phyloP scores from a whole-genome alignment of 495 filamentous ascomycete genomes.

The Xylaria nigripes region DNA sequence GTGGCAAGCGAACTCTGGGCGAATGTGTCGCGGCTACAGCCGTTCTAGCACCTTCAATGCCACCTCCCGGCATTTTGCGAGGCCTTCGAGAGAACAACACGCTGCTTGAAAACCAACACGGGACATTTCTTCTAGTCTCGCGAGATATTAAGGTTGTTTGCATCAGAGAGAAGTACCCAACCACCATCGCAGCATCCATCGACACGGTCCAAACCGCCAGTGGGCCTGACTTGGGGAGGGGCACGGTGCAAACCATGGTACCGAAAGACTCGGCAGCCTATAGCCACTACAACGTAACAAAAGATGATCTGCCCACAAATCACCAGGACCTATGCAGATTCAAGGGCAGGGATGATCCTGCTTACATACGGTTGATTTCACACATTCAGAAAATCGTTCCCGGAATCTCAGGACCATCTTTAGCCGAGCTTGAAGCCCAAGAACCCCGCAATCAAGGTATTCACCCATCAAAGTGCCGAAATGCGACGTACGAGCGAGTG shows the following conservation, averaged over 20 bases:
- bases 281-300: constrained; percentile 22
- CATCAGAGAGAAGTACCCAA: constrained; percentile 21
- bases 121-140: constrained; percentile 22
- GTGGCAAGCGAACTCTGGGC: constrained; percentile 20
- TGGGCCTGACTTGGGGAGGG: constrained; percentile 20
- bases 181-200: constrained; percentile 18
- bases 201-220: constrained; percentile 15
- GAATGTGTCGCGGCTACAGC: constrained; percentile 23
- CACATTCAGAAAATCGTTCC: constrained; percentile 21
- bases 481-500: not conserved
- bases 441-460: constrained; percentile 29
- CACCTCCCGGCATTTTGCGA: constrained; percentile 14
- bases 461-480: not conserved
- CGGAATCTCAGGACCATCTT: constrained; percentile 19
- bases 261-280: constrained; percentile 23
- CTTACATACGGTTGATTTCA: constrained; percentile 19
- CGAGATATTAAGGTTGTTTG: constrained; percentile 28
- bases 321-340: constrained; percentile 22
- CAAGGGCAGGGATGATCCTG: constrained; percentile 20
- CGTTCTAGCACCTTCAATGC: constrained; percentile 16
- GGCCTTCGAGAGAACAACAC: constrained; percentile 15
- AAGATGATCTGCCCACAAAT: constrained; percentile 14
- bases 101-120: constrained; percentile 20
- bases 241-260: constrained; percentile 24
- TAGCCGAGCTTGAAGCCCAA: constrained; percentile 19